Conservation (phyloP, 2,329 filamentous ascomycete genomes). For the Alternaria novae-zelandiae region DNA sequence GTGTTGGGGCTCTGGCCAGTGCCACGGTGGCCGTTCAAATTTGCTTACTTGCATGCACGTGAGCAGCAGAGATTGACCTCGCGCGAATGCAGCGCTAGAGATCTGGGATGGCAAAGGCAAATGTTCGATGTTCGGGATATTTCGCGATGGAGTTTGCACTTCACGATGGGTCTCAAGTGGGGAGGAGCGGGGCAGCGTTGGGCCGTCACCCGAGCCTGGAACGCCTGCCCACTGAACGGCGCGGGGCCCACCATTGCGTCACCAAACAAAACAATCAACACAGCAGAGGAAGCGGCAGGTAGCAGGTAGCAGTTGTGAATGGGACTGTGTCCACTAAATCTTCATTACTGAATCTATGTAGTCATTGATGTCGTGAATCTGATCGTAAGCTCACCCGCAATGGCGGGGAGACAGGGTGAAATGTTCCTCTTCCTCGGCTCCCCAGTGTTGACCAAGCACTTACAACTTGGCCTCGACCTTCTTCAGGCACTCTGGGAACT, state of each 20-base stretch:
- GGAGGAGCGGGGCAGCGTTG: slow-evolving; percentile 10
- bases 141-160: background rate
- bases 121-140: background rate
- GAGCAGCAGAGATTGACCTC: background rate
- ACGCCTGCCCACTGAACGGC: background rate
- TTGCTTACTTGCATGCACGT: background rate
- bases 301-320: background rate
- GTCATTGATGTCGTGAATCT: slow-evolving; percentile 24
- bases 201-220: slow-evolving; percentile 7
- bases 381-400: slow-evolving; percentile 24
- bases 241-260: slow-evolving; percentile 13
- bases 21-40: background rate
- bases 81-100: background rate
- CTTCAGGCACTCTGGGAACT: slow-evolving; percentile 58
- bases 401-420: slow-evolving; percentile 18
- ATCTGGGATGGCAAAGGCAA: slow-evolving; percentile 2
- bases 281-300: background rate
- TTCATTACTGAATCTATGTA: slow-evolving; percentile 15
- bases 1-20: background rate
- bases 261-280: slow-evolving; percentile 10
- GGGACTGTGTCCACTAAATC: slow-evolving; percentile 3
- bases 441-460: slow-evolving; percentile 9
- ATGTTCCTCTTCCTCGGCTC: slow-evolving; percentile 9
- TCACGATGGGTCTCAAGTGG: slow-evolving; percentile 4
- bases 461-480: slow-evolving; percentile 54